phyloP scores from a whole-genome alignment of 2,329 filamentous ascomycete species.

The Fusarium pseudograminearum region DNA sequence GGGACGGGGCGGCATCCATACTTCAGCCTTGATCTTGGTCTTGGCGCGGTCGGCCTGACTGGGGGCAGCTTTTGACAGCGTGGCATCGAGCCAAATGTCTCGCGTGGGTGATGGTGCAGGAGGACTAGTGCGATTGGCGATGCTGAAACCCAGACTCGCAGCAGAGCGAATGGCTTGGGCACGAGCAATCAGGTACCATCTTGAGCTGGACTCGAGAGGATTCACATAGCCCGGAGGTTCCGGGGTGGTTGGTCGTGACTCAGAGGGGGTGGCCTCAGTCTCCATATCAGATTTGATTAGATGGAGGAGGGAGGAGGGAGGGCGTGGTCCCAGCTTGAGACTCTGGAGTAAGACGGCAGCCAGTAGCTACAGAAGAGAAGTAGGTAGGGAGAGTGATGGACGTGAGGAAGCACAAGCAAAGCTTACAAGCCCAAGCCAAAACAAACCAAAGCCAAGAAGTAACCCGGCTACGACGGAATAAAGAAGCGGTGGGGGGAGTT shows the following conservation, averaged over 20 bases:
- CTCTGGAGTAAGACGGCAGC: constrained; percentile 28
- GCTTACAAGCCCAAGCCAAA: not conserved
- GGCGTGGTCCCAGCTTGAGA: constrained; percentile 30
- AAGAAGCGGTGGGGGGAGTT: constrained; percentile 33
- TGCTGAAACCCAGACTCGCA: constrained; percentile 58
- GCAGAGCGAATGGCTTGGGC: constrained; percentile 60
- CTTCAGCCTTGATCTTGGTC: constrained; percentile 59
- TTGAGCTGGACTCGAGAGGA: constrained; percentile 57
- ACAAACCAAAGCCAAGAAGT: constrained; percentile 31
- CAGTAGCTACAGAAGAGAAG: constrained; percentile 3
- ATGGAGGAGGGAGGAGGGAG: constrained; percentile 10
- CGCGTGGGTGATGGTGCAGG: constrained; percentile 54
- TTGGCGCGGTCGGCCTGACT: constrained; percentile 51
- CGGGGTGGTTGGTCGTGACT: constrained; percentile 49
- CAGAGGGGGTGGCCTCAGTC: constrained; percentile 46
- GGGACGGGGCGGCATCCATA: constrained; percentile 56
- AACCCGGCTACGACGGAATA: constrained; percentile 26
- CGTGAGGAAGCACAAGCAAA: constrained; percentile 24
- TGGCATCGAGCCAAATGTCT: constrained; percentile 59
- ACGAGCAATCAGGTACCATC: constrained; percentile 58
- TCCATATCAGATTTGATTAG: constrained; percentile 42
- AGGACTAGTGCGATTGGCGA: constrained; percentile 57
- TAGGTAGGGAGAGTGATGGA: constrained; percentile 6
- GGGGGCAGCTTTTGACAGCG: constrained; percentile 52
- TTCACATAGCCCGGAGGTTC: constrained; percentile 57